Evolutionary conservation across 306 rosid genomes (phyloP).

Genomic region (Begonia peltatifolia): DNA sequence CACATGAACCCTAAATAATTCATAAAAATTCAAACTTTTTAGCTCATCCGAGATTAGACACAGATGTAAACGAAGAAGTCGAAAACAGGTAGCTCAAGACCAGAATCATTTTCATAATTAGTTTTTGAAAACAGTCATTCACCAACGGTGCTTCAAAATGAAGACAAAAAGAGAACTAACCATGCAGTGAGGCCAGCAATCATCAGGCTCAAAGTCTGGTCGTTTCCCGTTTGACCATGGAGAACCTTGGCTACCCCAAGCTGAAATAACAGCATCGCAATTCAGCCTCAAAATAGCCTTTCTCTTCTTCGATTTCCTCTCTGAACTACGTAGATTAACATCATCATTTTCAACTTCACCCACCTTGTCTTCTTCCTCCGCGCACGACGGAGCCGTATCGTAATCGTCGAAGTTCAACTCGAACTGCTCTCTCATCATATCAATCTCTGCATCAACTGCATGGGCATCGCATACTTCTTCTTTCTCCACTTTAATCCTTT

Average conservation of each 20-base stretch:
- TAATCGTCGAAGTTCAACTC: conserved; percentile 46
- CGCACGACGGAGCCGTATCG: conserved; percentile 21
- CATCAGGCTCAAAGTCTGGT: conserved; percentile 40
- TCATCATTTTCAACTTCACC: conserved; percentile 5
- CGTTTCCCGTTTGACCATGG: conserved; percentile 64
- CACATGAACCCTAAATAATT: conserved; percentile 24
- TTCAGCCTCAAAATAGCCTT: conserved; percentile 51
- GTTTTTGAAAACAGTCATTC: no score
- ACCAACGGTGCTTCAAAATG: no score
- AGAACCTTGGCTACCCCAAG: conserved; percentile 61
- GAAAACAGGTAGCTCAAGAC: no score
- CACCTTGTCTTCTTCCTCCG: conserved; percentile 21
- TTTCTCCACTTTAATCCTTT: conserved; percentile 31
- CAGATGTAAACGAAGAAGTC: no score
- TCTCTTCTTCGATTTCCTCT: conserved; percentile 16
- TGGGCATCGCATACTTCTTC: conserved; percentile 20
- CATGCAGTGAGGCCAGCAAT: conserved; percentile 44
- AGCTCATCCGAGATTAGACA: no score
- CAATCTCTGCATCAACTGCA: conserved; percentile 16
- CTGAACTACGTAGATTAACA: background rate
- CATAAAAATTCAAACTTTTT: no score
- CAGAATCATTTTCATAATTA: no score
- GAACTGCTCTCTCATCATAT: conserved; percentile 45
- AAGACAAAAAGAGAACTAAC: conserved; percentile 17
- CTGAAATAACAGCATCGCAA: conserved; percentile 55